phyloP scores from a whole-genome alignment of 768 basidiomycete species.

The Tricholoma sp. region DNA sequence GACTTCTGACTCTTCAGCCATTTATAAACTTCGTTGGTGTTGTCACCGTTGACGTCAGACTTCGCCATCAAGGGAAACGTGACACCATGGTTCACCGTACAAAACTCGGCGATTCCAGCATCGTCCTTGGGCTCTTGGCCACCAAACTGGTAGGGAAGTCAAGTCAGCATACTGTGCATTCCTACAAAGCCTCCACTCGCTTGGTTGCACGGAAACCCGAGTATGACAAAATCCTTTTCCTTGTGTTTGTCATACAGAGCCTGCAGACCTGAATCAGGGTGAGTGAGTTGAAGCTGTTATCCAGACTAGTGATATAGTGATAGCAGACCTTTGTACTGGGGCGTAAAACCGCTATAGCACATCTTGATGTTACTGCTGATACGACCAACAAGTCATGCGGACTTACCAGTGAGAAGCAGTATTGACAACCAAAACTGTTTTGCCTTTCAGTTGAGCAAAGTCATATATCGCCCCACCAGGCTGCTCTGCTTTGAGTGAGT shows the following conservation, averaged over 20 bases:
- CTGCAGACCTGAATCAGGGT: conserved; percentile 57
- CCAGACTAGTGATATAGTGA: background rate
- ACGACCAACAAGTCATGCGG: background rate
- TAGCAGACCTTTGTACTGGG: conserved; percentile 64
- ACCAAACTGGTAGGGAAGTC: conserved; percentile 52
- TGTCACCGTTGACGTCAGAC: conserved; percentile 87
- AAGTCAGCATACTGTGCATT: background rate
- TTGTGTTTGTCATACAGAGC: conserved; percentile 77
- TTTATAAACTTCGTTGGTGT: conserved; percentile 77
- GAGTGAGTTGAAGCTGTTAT: background rate
- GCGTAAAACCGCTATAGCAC: conserved; percentile 67
- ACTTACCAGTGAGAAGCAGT: conserved; percentile 67
- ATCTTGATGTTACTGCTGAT: background rate
- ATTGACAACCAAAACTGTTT: conserved; percentile 76
- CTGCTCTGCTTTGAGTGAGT: conserved; percentile 62
- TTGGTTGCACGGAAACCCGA: conserved; percentile 93
- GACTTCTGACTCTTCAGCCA: conserved; percentile 81
- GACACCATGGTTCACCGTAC: conserved; percentile 81
- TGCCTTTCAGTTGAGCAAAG: conserved; percentile 69
- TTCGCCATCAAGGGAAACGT: conserved; percentile 90
- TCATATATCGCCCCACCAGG: conserved; percentile 52
- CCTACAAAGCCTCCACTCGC: conserved; percentile 25
- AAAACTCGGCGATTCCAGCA: conserved; percentile 68
- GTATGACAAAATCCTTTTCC: conserved; percentile 66
- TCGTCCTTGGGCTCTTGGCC: conserved; percentile 84